Base-by-base conservation (phyloP, 352 stramenopile species). In the Pythium grandisporangium region DNA sequence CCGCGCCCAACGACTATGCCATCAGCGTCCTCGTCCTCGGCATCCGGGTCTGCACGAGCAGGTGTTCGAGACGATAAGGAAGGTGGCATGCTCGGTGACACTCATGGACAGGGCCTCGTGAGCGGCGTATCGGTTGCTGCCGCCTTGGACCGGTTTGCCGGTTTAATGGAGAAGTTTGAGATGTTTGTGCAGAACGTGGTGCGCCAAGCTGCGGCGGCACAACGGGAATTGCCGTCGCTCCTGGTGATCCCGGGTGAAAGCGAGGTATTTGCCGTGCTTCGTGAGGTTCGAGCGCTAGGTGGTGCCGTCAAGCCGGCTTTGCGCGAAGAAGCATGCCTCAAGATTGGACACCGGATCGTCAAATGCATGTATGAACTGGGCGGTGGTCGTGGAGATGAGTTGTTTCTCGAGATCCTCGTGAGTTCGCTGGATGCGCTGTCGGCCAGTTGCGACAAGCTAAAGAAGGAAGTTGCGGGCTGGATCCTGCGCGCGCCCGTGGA, bases 351-450 rank as follows among this genome's bases (percentile, higher is more conserved):
- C 54, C 80, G 76, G 19, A 96, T 98, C 42, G 97, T 99, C 50
- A 98, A 98, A 68, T 93, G 93, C 39, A 86, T 98, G 53, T 98
- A 98, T 48, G 93, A 98, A 51, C 55, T 93, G 16, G 77, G 77
- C 13, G 71, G 74, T 21, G 75, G 77, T 7, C 77, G 75, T 37
- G 78, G 95, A 16, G 85, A 96, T 26, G 91, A 98, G 55, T 63
- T 97, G 14, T 84, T 96, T 16, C 58, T 98, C 16, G 96, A 99
- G 66, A 93, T 96, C 38, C 66, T 98, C 20, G 93, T 98, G 45
- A 90, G 76, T 30, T 84, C 97, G 8, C 72, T 99, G 30, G 91
- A 98, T 45, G 93, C 88, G 40, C 66, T 98, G 10, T 86, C 93
- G 20, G 68, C 87, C 35, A 93, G 76, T 47, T 97, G 84, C 37